A percentile compares a stretch with the other conserved stretches of the same genome.
phyloP scores from a whole-genome alignment of 306 rosid genomes.

The Canavalia gladiata region DNA sequence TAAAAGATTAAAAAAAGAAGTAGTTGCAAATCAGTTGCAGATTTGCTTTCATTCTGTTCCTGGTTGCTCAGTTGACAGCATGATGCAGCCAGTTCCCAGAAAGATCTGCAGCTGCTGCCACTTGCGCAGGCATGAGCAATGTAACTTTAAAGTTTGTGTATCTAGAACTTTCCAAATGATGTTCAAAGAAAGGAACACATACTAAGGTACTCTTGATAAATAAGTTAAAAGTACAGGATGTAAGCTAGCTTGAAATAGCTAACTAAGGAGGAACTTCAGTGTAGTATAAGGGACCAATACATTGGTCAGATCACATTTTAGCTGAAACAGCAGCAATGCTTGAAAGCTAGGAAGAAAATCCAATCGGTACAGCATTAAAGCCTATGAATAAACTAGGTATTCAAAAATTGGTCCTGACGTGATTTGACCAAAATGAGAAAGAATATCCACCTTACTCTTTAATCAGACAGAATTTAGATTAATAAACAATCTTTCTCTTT shows the following conservation, averaged over 20 bases:
- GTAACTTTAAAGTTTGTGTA: not conserved
- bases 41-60: constrained; percentile 8
- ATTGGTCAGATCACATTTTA: not conserved
- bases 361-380: constrained; percentile 18
- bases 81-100: not conserved
- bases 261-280: not conserved
- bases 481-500: constrained; percentile 1
- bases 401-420: constrained; percentile 2
- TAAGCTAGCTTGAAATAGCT: constrained; percentile 6
- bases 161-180: constrained; percentile 11
- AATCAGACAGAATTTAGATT: constrained; percentile 26
- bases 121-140: constrained; percentile 30
- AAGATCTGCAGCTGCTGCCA: constrained; percentile 13
- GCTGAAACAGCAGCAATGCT: constrained; percentile 32
- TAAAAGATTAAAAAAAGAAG: not conserved
- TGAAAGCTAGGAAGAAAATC: constrained; percentile 22
- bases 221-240: not conserved
- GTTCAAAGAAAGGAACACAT: constrained; percentile 2
- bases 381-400: constrained; percentile 15
- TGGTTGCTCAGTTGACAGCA: constrained; percentile 10
- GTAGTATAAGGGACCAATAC: constrained; percentile 24
- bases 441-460: constrained; percentile 19
- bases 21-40: constrained; percentile 7
- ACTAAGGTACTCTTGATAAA: not conserved
- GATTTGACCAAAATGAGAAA: not conserved